Evolutionary conservation across 345 rosid species (phyloP).

Genomic region (Pelargonium nanum): DNA sequence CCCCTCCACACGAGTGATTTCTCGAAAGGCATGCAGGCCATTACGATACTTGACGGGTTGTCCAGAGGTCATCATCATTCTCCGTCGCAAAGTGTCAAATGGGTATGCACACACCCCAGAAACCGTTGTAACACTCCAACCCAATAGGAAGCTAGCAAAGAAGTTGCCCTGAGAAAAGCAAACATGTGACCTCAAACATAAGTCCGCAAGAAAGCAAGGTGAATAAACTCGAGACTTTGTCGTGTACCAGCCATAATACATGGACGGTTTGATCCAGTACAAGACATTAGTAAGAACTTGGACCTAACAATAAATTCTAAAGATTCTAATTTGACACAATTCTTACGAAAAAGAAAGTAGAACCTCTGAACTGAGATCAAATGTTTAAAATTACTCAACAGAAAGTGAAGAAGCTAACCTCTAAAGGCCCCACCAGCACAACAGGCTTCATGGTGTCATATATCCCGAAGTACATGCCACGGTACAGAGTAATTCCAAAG

Average conservation of each 20-base stretch:
- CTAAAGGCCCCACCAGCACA: conserved; percentile 67
- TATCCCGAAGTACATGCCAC: conserved; percentile 92
- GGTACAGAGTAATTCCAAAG: conserved; percentile 78
- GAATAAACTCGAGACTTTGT: too few relatives aligned
- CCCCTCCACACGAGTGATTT: conserved; percentile 65
- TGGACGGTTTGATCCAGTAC: too few relatives aligned
- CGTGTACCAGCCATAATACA: too few relatives aligned
- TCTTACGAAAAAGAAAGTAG: background rate
- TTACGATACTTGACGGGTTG: conserved; percentile 53
- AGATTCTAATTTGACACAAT: background rate
- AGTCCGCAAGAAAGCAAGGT: background rate
- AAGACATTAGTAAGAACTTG: too few relatives aligned
- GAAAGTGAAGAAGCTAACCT: conserved; percentile 35
- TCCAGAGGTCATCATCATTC: conserved; percentile 97
- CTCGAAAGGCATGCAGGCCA: conserved; percentile 48
- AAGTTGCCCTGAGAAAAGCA: conserved; percentile 58
- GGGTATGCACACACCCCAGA: conserved; percentile 90
- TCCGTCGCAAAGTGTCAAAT: conserved; percentile 73
- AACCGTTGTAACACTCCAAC: conserved; percentile 84
- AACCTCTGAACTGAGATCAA: background rate
- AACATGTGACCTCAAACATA: background rate
- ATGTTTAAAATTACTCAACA: background rate
- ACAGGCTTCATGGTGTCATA: conserved; percentile 85
- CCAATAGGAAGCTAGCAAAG: conserved; percentile 76
- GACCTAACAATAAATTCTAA: too few relatives aligned